Percentiles rank a stretch among this genome's conserved stretches.
Conservation (phyloP, 192 early-diverging fungal genomes). For the Coemansia sp. region DNA sequence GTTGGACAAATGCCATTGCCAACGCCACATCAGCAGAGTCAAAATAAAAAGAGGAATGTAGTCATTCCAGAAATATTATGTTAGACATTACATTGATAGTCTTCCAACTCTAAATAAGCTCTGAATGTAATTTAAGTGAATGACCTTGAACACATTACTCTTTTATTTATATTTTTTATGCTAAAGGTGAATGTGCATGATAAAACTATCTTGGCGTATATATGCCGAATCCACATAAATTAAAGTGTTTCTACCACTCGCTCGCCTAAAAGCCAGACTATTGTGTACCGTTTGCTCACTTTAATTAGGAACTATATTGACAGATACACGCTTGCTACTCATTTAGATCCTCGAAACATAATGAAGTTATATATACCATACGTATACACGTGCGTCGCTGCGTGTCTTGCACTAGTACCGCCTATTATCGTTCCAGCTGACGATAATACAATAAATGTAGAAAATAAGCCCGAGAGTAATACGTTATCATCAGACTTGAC, state of each 20-base stretch:
- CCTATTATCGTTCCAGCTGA: not conserved
- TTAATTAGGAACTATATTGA: not conserved
- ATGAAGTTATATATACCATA: not conserved
- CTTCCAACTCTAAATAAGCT: not conserved
- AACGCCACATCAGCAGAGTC: slow-evolving; percentile 3
- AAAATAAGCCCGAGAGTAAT: not conserved
- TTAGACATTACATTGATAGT: not conserved
- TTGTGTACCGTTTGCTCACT: not conserved
- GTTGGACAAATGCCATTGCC: not conserved
- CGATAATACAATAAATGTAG: not conserved
- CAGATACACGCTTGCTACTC: not conserved
- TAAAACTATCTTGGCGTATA: not conserved
- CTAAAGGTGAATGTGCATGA: not conserved
- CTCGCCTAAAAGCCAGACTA: not conserved
- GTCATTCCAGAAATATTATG: not conserved
- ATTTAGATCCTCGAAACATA: not conserved
- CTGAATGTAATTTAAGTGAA: not conserved
- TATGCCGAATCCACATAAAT: not conserved
- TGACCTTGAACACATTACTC: not conserved
- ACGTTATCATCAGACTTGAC: not conserved
- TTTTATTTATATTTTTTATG: not conserved
- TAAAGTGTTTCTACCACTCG: not conserved
- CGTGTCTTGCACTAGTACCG: not conserved
- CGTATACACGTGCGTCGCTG: not conserved
- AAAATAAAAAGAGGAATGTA: not conserved